Evolutionary conservation across 768 basidiomycete species (phyloP).

Genomic region (Suillus subluteus): DNA sequence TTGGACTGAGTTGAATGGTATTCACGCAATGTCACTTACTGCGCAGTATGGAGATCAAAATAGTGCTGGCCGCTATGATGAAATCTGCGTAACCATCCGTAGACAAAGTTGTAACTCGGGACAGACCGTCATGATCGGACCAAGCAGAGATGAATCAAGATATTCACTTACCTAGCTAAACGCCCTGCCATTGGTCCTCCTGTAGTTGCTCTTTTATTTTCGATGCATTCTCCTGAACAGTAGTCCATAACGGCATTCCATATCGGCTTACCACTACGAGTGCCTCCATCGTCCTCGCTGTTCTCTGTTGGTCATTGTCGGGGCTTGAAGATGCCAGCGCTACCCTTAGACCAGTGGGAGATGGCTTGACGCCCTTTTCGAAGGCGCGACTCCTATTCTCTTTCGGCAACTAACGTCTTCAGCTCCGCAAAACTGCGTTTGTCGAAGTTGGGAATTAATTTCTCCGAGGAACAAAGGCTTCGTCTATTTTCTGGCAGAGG

Average conservation of each 20-base stretch:
- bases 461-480: constrained; percentile 47
- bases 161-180: not conserved
- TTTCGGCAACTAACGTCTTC: not conserved
- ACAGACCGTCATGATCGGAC: not conserved
- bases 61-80: not conserved
- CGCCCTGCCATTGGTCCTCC: constrained; percentile 15
- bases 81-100: not conserved
- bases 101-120: not conserved
- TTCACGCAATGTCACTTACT: not conserved
- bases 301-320: constrained; percentile 21
- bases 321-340: not conserved
- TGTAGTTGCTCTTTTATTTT: constrained; percentile 23
- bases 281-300: constrained; percentile 27
- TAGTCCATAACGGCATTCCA: constrained; percentile 36
- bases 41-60: not conserved
- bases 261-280: constrained; percentile 33
- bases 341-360: not conserved
- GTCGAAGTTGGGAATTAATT: not conserved
- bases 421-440: constrained; percentile 17
- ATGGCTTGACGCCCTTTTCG: constrained; percentile 21
- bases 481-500: constrained; percentile 64
- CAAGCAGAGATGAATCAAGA: not conserved
- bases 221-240: constrained; percentile 32
- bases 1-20: not conserved
- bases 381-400: constrained; percentile 16